These are phyloP conservation scores for Aspergillus uvarum DNA, from an alignment of 2,329 filamentous ascomycete species.

Conservation along the genomic window DNA sequence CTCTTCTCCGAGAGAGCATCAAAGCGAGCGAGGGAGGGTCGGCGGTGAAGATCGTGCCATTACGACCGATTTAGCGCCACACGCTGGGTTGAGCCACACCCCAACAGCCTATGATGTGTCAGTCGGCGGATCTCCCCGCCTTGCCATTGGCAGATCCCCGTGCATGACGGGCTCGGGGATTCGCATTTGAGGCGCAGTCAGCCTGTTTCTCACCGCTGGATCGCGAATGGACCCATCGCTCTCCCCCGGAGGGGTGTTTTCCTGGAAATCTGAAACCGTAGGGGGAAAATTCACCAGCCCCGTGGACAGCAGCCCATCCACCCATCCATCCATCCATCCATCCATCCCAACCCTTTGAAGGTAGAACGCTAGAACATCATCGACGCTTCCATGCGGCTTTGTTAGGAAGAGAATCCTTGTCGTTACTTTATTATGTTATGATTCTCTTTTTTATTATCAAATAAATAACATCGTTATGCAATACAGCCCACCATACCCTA, in stretches of 20 bases:
- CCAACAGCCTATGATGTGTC: constrained; percentile 17
- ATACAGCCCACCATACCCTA: not conserved
- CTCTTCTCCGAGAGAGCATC: constrained; percentile 13
- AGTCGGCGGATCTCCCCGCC: constrained; percentile 18
- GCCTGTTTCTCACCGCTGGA: constrained; percentile 14
- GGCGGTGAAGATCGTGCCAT: constrained; percentile 21
- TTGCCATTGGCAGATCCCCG: constrained; percentile 21
- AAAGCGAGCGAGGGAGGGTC: constrained; percentile 11
- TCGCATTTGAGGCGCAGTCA: constrained; percentile 20
- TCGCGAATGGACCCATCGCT: constrained; percentile 17
- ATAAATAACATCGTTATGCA: not conserved
- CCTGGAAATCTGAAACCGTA: not conserved
- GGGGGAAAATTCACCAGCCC: not conserved
- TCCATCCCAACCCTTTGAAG: not conserved
- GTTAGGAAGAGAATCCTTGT: not conserved
- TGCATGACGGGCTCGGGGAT: constrained; percentile 11
- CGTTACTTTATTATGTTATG: not conserved
- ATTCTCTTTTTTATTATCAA: not conserved
- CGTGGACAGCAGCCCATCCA: not conserved
- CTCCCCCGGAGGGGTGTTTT: not conserved
- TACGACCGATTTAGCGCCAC: constrained; percentile 18
- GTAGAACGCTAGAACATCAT: not conserved
- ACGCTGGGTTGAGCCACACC: constrained; percentile 21
- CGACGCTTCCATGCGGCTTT: not conserved
- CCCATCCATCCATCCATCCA: not conserved